Base-by-base conservation (phyloP, 495 filamentous ascomycete genomes). In the Penicillium subrubescens region DNA sequence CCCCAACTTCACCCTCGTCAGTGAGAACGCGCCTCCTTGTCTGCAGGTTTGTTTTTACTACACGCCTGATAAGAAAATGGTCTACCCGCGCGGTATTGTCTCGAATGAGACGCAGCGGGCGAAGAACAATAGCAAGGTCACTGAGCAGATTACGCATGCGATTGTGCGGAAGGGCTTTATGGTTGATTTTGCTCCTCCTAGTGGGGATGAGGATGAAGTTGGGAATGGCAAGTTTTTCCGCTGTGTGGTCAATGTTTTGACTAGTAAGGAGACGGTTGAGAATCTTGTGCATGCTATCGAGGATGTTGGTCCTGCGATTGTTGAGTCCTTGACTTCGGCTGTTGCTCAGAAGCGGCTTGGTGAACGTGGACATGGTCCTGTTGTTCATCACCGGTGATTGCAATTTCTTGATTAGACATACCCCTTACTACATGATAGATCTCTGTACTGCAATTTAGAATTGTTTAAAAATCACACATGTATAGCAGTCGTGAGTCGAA, bases 31-130 rank as follows among this genome's bases (percentile, higher is more conserved):
- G 52, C 90, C 92, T 44, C 92, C 93, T 7, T 97, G 93, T 77
- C 78, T 96, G 68, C 94, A 98, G 80, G 91, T 98, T 19, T 98
- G 94, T 79, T 98, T 97, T 73, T 96, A 95, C 73, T 94, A 91
- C 68, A 87, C 87, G 0, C 86, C 86, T 0, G 82, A 79, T 27
- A 85, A 87, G 6, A 62, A 75, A 65, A 67, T 92, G 17, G 67
- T 78, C 1, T 74, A 78, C 60, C 71, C 72, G 35, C 76, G 75
- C 8, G 72, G 71, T 19, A 41, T 71, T 23, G 73, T 73, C 12
- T 73, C 74, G 1, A 69, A 80, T 43, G 79, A 81, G 67, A 70
- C 73, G 0, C 76, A 78, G 39, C 80, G 82, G 8, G 74, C 69
- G n/a, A 84, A 84, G 64, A 82, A 84, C 58, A 94, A 92, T 73